These are phyloP conservation scores for Aspergillus persii DNA, from an alignment of 2,329 filamentous ascomycete species.

Conservation along the genomic window DNA sequence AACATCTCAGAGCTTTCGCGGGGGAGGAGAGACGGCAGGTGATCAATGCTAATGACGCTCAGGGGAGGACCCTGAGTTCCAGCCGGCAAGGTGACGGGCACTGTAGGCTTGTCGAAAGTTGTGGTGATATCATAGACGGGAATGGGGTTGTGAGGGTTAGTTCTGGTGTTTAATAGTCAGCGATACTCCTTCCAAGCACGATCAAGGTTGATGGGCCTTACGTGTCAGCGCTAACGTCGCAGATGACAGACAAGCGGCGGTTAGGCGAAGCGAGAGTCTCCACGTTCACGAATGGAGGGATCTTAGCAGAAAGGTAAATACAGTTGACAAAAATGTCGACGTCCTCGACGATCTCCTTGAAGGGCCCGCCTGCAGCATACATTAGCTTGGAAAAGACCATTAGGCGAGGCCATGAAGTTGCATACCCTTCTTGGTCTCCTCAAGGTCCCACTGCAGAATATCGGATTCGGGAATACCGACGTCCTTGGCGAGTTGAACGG, in stretches of 20 bases:
- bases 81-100: constrained; percentile 58
- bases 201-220: constrained; percentile 20
- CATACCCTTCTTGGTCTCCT: constrained; percentile 67
- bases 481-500: constrained; percentile 73
- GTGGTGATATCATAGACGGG: constrained; percentile 83
- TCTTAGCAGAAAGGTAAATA: constrained; percentile 78
- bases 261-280: constrained; percentile 65
- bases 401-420: not conserved
- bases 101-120: constrained; percentile 84
- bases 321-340: constrained; percentile 78
- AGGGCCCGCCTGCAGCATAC: constrained; percentile 60
- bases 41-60: constrained; percentile 83
- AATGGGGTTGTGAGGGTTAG: constrained; percentile 50
- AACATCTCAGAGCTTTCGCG: constrained; percentile 86
- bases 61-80: constrained; percentile 60
- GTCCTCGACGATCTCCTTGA: constrained; percentile 69
- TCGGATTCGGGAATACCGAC: constrained; percentile 68
- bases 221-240: constrained; percentile 62
- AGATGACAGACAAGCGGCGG: constrained; percentile 75
- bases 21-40: constrained; percentile 78
- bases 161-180: constrained; percentile 38
- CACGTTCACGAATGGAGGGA: constrained; percentile 76
- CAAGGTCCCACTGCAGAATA: constrained; percentile 74
- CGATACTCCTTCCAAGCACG: not conserved
- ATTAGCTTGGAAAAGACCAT: constrained; percentile 7